Base-by-base conservation (phyloP, 495 filamentous ascomycete genomes). In the Hyaloscypha finlandica region DNA sequence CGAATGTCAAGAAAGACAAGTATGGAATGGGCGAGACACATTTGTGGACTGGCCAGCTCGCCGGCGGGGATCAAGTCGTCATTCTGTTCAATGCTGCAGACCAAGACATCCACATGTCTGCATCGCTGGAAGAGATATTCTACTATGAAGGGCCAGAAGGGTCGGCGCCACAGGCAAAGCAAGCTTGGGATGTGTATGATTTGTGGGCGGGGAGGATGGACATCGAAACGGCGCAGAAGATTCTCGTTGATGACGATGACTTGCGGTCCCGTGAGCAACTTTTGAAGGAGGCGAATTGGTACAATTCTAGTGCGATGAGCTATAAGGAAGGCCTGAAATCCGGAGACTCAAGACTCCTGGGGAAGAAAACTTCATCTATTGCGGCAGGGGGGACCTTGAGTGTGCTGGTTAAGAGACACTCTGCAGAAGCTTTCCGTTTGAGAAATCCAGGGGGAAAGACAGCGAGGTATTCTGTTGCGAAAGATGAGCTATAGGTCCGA, bases 121-220 rank as follows among this genome's bases (percentile, higher is more conserved):
- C 80, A 8, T 80, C 79, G 2, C 76, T 85, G 39, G 71, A 75
- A 30, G 84, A 86, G 39, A 82, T 87, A 42, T 87, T 86, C 70
- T 66, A 80, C 73, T 76, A 78, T 35, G 71, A 75, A 29, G 75
- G 78, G 8, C 73, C 75, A 19, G 76, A 71, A 6, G 81, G 81
- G 35, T 74, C 71, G 3, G 77, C 76, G 14, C 66, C 74, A 19
- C 73, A 77, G 61, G 66, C 77, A 29, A 64, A 77, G 8, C 64
- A 71, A 60, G 61, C 53, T 4, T 86, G 84, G 83, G 81, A 82
- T 63, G 72, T 87, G 1, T 82, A 82, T 69, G 84, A 87, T 69
- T 74, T 86, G 5, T 87, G 84, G 84, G 84, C 77, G 14, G 77
- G 79, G 45, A 75, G 84, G 14, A 83, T 86, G 83, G 71, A 66